Conservation (phyloP, 192 early-diverging fungal species). For the Kickxella alabastrina region DNA sequence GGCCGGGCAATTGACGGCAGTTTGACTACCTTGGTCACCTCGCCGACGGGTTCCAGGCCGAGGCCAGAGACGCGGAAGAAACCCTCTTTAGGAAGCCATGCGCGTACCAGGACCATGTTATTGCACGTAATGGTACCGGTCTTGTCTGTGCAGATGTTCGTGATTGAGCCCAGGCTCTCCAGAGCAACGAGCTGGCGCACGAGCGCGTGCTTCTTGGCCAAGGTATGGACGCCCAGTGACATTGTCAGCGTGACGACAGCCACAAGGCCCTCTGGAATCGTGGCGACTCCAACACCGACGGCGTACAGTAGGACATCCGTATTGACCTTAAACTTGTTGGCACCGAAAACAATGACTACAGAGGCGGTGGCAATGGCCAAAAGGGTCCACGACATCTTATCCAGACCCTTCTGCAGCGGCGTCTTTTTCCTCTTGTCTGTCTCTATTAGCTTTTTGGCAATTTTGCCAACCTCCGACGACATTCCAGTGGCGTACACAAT, state of each 20-base stretch:
- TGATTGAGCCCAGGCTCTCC: constrained; percentile 88
- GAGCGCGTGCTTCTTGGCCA: constrained; percentile 84
- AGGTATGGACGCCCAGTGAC: constrained; percentile 81
- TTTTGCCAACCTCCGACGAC: constrained; percentile 89
- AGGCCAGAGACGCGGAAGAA: constrained; percentile 66
- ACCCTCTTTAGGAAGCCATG: constrained; percentile 75
- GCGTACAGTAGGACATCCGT: constrained; percentile 68
- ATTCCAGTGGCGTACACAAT: constrained; percentile 82
- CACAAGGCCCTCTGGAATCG: constrained; percentile 92
- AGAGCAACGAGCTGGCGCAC: constrained; percentile 85
- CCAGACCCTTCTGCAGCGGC: constrained; percentile 65
- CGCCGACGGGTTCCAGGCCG: constrained; percentile 60
- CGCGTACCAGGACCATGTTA: constrained; percentile 85
- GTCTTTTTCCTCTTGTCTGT: constrained; percentile 54
- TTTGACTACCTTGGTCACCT: constrained; percentile 35
- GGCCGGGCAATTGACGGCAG: constrained; percentile 10
- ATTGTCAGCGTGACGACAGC: constrained; percentile 93
- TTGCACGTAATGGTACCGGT: constrained; percentile 91
- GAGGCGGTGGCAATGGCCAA: constrained; percentile 68
- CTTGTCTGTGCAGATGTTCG: constrained; percentile 96
- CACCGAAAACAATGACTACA: constrained; percentile 80
- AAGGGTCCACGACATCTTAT: constrained; percentile 73
- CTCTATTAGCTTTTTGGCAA: constrained; percentile 75
- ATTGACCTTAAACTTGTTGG: constrained; percentile 58
- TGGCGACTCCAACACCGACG: constrained; percentile 84